A percentile compares a stretch with the other conserved stretches of the same genome.
phyloP scores from a whole-genome alignment of 192 early-diverging fungal genomes.

The Coemansia sp. region DNA sequence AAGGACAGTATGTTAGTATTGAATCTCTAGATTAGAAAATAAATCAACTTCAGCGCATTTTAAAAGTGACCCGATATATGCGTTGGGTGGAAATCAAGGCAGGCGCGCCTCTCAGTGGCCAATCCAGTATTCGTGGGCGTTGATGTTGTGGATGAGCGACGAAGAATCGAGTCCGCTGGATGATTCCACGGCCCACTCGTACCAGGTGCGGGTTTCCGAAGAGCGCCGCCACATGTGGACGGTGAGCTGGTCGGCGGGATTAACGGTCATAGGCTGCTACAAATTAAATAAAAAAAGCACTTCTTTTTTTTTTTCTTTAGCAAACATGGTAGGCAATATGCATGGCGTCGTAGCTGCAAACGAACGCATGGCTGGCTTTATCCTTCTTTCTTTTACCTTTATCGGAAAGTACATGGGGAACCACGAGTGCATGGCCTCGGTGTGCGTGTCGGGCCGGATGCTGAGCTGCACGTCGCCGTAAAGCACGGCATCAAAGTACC shows the following conservation, averaged over 20 bases:
- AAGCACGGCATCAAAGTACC: constrained; percentile 94
- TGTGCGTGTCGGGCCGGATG: constrained; percentile 87
- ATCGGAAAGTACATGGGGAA: constrained; percentile 98
- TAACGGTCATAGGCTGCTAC: constrained; percentile 73
- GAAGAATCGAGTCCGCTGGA: not conserved
- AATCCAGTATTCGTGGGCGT: constrained; percentile 40
- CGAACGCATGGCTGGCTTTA: no score
- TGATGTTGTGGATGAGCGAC: constrained; percentile 43
- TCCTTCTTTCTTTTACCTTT: constrained; percentile 43
- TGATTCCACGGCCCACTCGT: constrained; percentile 86
- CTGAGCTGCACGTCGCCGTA: constrained; percentile 80
- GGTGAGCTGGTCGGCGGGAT: constrained; percentile 59
- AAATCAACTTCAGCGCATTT: no score
- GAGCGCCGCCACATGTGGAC: constrained; percentile 88
- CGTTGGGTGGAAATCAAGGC: constrained; percentile 4
- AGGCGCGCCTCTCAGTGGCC: constrained; percentile 24
- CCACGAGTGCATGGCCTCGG: constrained; percentile 96
- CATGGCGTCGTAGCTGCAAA: not conserved
- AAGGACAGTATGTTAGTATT: no score
- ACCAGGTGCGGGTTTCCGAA: constrained; percentile 89
- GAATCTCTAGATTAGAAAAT: no score
- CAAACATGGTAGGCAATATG: no score
- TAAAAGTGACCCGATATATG: no score
- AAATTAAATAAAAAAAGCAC: constrained; percentile 16
- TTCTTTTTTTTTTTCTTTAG: no score